A percentile compares a stretch with the other conserved stretches of the same genome.
Conservation (phyloP, 306 rosid genomes). For the Spatholobus suberectus region DNA sequence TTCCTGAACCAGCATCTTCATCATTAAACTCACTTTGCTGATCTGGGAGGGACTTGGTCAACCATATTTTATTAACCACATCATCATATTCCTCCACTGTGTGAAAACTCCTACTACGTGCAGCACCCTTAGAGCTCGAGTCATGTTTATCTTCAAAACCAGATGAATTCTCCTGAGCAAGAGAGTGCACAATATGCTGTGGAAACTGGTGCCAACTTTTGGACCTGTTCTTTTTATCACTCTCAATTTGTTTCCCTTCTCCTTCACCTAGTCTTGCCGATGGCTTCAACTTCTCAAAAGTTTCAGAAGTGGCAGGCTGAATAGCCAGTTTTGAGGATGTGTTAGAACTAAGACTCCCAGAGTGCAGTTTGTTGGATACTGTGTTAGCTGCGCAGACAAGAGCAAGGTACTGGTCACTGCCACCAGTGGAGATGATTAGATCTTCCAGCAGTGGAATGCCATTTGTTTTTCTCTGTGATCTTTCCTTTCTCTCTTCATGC, state of each 20-base stretch:
- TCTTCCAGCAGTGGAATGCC: slow-evolving; percentile 53
- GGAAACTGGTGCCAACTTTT: slow-evolving; percentile 52
- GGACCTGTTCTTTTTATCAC: slow-evolving; percentile 38
- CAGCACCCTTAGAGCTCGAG: slow-evolving; percentile 31
- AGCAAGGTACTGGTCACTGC: slow-evolving; percentile 53
- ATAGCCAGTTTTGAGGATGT: slow-evolving; percentile 18
- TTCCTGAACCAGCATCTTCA: slow-evolving; percentile 32
- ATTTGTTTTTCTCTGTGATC: slow-evolving; percentile 40
- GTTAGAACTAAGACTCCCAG: slow-evolving; percentile 44
- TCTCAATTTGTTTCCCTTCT: slow-evolving; percentile 37
- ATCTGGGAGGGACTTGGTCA: slow-evolving; percentile 1
- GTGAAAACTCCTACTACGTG: slow-evolving; percentile 52
- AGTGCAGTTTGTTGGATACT: slow-evolving; percentile 45
- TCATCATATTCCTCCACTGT: slow-evolving; percentile 62
- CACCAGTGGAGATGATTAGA: slow-evolving; percentile 39
- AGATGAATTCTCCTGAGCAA: slow-evolving; percentile 39
- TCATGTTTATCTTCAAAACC: slow-evolving; percentile 39
- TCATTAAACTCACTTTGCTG: slow-evolving; percentile 31
- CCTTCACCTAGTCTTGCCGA: slow-evolving; percentile 10
- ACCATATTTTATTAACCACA: slow-evolving; percentile 35
- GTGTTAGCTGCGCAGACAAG: slow-evolving; percentile 45
- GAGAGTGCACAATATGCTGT: slow-evolving; percentile 32
- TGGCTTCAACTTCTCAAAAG: slow-evolving; percentile 37
- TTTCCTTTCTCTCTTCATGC: slow-evolving; percentile 48
- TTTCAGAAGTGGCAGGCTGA: slow-evolving; percentile 40